Conservation (phyloP, 129 eudicot species). For the Scalesia atractyloides region DNA sequence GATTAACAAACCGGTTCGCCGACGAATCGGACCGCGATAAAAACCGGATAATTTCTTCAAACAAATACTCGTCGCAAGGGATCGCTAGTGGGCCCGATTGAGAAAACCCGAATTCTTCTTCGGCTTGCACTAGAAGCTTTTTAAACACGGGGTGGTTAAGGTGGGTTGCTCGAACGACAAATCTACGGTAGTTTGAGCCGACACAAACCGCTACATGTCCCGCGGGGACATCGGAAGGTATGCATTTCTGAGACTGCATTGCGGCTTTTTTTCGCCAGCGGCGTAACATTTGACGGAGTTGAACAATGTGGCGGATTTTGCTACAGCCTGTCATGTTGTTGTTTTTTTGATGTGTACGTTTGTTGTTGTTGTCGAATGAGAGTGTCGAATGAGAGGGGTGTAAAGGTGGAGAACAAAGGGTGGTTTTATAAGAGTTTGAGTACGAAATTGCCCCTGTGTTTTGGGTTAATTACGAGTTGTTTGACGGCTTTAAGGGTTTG, state of each 20-base stretch:
- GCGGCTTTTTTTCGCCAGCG: constrained; percentile 78
- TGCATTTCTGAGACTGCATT: constrained; percentile 42
- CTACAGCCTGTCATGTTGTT: constrained; percentile 67
- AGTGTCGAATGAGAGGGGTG: constrained; percentile 13
- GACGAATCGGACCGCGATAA: constrained; percentile 58
- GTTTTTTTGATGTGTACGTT: constrained; percentile 20
- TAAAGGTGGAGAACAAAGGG: constrained; percentile 11
- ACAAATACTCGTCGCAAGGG: constrained; percentile 83
- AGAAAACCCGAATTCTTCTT: constrained; percentile 81
- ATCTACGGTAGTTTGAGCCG: constrained; percentile 59
- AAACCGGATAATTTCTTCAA: constrained; percentile 70
- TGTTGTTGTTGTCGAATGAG: constrained; percentile 14
- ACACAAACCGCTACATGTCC: constrained; percentile 91
- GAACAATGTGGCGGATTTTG: constrained; percentile 91
- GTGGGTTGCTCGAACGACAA: constrained; percentile 66
- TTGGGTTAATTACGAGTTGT: constrained; percentile 5
- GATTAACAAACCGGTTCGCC: constrained; percentile 48
- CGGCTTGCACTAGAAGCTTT: constrained; percentile 69
- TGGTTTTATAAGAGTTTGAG: constrained; percentile 27
- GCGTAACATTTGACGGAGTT: constrained; percentile 73
- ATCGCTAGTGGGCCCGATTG: constrained; percentile 73
- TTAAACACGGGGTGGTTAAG: constrained; percentile 81
- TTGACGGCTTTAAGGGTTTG: constrained; percentile 33
- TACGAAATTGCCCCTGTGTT: constrained; percentile 27
- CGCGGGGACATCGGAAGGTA: constrained; percentile 86